Base-by-base conservation (phyloP, 768 basidiomycete species). In the Thelephora aurantiotincta region DNA sequence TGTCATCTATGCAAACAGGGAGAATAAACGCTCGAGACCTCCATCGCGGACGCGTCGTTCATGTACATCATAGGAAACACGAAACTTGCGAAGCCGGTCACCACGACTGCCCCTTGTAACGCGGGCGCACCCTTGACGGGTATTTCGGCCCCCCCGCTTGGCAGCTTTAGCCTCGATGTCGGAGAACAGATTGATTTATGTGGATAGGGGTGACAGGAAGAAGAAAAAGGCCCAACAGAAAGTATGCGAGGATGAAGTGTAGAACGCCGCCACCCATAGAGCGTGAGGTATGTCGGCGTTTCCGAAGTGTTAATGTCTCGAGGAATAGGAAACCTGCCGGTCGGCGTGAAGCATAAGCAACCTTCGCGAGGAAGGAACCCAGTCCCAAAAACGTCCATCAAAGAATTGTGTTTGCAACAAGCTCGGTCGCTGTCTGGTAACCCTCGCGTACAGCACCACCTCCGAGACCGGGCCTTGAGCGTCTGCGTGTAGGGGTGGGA, bases 231-330 rank as follows among this genome's bases (percentile, higher is more conserved):
- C 97, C 88, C 37, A 96, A 64, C 19, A 80, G 51, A 36, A 92
- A 69, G 65, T 96, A 94, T 11, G 75, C 78, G 5, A 91, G 70
- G 13, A 97, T 65, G 66, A 91, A 0, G 82, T 80, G 60, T 97
- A 98, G 76, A 77, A 94, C 9, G 88, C 91, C 1, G 77, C 74
- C 6, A 85, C 74, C 91, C 93, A 97, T 14, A 91, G 62, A 33
- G 92, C 78, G 62, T 99, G 98, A 3, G 85, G 73, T 26, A 90
- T 55, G 57, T 98, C 97, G 41, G 82, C 87, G 92, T 93, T 54
- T 14, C 37, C 13, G 4, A 23, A 9, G 22, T 33, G 16, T 30
- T n/a, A 14, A 30, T 41, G 11, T 20, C 6, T n/a, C 6, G 5
- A 14, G 42, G 30, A 41, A 19, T 11, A 26, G 33, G n/a, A 12